Conservation (phyloP, 2,329 filamentous ascomycete genomes). For the Penicillium sp. region DNA sequence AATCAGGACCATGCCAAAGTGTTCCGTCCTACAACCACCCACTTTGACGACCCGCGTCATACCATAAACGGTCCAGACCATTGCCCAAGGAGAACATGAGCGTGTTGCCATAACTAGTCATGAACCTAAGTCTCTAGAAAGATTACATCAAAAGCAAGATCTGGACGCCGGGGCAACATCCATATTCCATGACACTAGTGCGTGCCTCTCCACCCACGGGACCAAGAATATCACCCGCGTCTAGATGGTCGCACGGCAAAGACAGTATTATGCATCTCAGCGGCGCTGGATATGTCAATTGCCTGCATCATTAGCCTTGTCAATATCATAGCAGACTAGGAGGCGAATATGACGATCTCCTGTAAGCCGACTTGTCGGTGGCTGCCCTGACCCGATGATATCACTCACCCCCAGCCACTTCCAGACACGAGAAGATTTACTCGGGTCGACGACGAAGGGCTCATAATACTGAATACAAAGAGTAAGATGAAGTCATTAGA, state of each 20-base stretch:
- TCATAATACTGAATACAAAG: not conserved
- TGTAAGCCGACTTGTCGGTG: not conserved
- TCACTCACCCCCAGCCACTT: constrained; percentile 6
- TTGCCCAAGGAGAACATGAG: not conserved
- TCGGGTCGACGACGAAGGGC: no score
- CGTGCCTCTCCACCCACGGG: not conserved
- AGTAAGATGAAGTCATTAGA: not conserved
- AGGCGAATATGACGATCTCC: constrained; percentile 4
- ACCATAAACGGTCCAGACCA: not conserved
- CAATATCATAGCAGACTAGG: not conserved
- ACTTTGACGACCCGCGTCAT: not conserved
- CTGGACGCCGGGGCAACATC: not conserved
- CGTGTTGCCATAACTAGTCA: not conserved
- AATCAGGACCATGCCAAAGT: not conserved
- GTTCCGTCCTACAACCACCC: not conserved
- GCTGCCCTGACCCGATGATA: constrained; percentile 13
- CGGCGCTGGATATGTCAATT: not conserved
- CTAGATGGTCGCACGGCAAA: not conserved
- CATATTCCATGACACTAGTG: not conserved
- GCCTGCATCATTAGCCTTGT: not conserved
- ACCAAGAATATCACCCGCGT: not conserved
- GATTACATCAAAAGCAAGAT: not conserved
- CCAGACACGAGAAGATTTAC: not conserved
- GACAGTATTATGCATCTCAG: not conserved
- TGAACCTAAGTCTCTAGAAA: no score